Evolutionary conservation across 495 filamentous ascomycete species (phyloP).

Genomic region (Staphylotrichum tortipilum): DNA sequence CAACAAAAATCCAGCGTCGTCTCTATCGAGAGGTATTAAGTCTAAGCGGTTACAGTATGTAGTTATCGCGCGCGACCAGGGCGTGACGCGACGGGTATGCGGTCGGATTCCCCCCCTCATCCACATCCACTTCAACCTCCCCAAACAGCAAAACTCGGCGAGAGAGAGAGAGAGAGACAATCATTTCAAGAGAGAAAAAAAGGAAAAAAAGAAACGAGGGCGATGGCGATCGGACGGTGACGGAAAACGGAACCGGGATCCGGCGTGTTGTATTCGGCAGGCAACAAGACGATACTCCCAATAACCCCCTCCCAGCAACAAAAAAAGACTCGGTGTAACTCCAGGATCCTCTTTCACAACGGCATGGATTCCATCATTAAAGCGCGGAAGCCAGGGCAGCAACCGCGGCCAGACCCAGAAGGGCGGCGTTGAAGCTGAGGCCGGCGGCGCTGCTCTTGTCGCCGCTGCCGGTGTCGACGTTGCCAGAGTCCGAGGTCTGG

Average conservation of each 20-base stretch:
- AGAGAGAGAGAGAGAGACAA: neutral
- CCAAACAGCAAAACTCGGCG: neutral
- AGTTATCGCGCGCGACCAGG: constrained; percentile 3
- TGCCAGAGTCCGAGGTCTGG: constrained; percentile 16
- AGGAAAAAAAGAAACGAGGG: too few species aligned
- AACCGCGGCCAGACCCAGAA: constrained; percentile 31
- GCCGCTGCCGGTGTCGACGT: constrained; percentile 9
- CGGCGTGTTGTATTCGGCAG: too few species aligned
- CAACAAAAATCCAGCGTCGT: constrained; percentile 9
- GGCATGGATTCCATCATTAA: constrained; percentile 13
- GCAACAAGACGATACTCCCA: too few species aligned
- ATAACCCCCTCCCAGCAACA: too few species aligned
- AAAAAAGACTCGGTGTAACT: neutral
- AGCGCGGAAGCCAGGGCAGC: constrained; percentile 30
- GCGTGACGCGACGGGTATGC: constrained; percentile 15
- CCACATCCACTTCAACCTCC: too few species aligned
- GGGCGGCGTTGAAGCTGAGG: constrained; percentile 27
- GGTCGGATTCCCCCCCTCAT: neutral
- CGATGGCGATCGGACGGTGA: too few species aligned
- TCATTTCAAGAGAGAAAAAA: neutral
- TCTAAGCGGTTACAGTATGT: constrained; percentile 25
- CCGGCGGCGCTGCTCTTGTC: constrained; percentile 27
- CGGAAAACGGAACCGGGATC: too few species aligned
- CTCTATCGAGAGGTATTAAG: constrained; percentile 27
- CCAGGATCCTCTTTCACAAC: neutral